Conservation (phyloP, 352 stramenopile genomes). For the Blastocystis hominis region DNA sequence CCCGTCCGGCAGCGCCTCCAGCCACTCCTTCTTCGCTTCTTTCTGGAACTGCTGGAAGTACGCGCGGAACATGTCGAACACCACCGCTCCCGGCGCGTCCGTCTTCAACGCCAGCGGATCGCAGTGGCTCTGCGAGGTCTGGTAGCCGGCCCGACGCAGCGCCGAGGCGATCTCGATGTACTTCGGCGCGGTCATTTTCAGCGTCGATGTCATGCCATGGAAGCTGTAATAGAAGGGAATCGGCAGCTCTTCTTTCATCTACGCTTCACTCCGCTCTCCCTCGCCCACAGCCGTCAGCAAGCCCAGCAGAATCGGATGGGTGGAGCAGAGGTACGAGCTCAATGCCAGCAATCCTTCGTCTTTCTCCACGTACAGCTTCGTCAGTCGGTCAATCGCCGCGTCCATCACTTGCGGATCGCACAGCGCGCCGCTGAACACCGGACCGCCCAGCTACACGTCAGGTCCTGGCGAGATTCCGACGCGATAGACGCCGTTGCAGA, state of each 20-base stretch:
- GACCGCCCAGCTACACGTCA: conserved; percentile 7
- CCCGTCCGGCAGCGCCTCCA: conserved; percentile 4
- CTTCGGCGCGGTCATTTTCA: conserved; percentile 83
- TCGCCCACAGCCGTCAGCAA: conserved; percentile 78
- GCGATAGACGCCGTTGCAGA: not conserved
- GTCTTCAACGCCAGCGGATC: conserved; percentile 94
- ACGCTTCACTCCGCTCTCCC: not conserved
- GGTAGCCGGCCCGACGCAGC: conserved; percentile 87
- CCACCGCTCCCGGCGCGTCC: conserved; percentile 84
- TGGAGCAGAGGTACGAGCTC: conserved; percentile 68
- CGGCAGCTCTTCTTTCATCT: conserved; percentile 78
- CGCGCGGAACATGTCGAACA: conserved; percentile 93
- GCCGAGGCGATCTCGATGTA: conserved; percentile 72
- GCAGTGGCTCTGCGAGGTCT: conserved; percentile 92
- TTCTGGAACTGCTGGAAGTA: conserved; percentile 87
- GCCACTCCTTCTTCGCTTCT: conserved; percentile 68
- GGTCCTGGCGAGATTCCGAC: not conserved
- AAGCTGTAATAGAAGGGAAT: conserved; percentile 93
- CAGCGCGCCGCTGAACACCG: conserved; percentile 52
- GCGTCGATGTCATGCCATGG: conserved; percentile 77
- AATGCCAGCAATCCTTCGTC: conserved; percentile 60
- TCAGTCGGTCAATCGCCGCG: conserved; percentile 63
- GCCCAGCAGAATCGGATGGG: conserved; percentile 80
- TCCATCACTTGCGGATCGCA: conserved; percentile 62
- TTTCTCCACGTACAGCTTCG: conserved; percentile 67